A percentile compares a stretch with the other conserved stretches of the same genome.
phyloP scores from a whole-genome alignment of 2,329 filamentous ascomycete species.

The Colletotrichum sp. region DNA sequence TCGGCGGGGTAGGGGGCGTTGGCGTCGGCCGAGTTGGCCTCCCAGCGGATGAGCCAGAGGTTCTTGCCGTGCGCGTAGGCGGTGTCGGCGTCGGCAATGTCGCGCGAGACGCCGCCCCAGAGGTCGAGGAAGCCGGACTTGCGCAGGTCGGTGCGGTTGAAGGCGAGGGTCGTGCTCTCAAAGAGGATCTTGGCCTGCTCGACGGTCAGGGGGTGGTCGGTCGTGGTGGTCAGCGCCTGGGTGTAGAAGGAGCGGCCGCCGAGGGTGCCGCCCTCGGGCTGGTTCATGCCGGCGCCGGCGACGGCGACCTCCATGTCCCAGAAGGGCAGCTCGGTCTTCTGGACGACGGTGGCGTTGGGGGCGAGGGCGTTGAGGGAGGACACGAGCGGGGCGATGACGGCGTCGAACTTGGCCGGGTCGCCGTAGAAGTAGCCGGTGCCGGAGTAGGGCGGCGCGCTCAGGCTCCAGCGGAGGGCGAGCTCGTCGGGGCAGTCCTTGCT shows the following conservation, averaged over 20 bases:
- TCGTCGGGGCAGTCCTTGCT: conserved; percentile 16
- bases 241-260: conserved; percentile 18
- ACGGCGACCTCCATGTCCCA: conserved; percentile 23
- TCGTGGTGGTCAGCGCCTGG: conserved; percentile 19
- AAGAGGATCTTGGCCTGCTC: conserved; percentile 15
- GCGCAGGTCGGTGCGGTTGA: conserved; percentile 18
- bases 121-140: conserved; percentile 22
- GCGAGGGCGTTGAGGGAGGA: not conserved
- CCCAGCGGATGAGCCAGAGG: conserved; percentile 37
- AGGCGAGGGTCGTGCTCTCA: conserved; percentile 11
- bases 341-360: not conserved
- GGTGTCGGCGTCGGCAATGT: conserved; percentile 41
- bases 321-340: conserved; percentile 17
- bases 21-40: conserved; percentile 36
- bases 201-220: conserved; percentile 15
- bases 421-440: conserved; percentile 22
- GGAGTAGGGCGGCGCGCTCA: not conserved
- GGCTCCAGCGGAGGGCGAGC: conserved; percentile 18
- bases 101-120: conserved; percentile 22
- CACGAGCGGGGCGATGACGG: conserved; percentile 5
- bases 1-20: conserved; percentile 52
- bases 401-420: conserved; percentile 14
- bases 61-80: conserved; percentile 45
- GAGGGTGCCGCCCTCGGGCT: conserved; percentile 13
- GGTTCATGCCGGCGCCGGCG: conserved; percentile 20